Conservation (phyloP, 192 early-diverging fungal species). For the Backusella australiensis region DNA sequence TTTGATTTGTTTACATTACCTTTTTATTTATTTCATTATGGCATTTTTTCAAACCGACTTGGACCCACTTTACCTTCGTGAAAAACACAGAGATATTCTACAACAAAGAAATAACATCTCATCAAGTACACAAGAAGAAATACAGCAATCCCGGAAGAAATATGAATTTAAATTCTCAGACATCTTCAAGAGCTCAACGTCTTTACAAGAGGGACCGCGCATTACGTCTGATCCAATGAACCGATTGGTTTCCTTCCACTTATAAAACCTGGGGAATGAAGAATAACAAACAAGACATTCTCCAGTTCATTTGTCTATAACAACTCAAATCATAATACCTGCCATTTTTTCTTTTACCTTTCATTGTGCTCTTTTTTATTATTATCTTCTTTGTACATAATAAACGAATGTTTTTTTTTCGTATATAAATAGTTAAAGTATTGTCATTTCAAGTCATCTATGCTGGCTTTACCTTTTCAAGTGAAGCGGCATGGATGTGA, state of each 20-base stretch:
- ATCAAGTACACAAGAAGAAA: neutral
- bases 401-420: neutral
- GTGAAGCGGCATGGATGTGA: neutral
- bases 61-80: slow-evolving; percentile 1
- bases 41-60: neutral
- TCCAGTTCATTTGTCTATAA: neutral
- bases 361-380: neutral
- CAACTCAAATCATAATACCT: neutral
- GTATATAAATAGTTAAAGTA: neutral
- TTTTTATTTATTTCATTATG: neutral
- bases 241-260: neutral
- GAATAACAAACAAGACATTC: neutral
- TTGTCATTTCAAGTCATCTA: neutral
- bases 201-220: neutral
- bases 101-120: neutral
- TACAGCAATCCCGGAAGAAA: neutral
- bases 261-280: neutral
- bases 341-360: neutral
- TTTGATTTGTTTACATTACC: neutral
- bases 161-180: neutral
- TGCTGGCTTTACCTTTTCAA: neutral
- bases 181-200: neutral
- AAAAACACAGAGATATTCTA: neutral
- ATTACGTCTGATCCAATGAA: slow-evolving; percentile 1
- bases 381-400: neutral